These are phyloP conservation scores for Trypanosoma rangeli DNA, from an alignment of 208 protist genomes.

Conservation along the genomic window DNA sequence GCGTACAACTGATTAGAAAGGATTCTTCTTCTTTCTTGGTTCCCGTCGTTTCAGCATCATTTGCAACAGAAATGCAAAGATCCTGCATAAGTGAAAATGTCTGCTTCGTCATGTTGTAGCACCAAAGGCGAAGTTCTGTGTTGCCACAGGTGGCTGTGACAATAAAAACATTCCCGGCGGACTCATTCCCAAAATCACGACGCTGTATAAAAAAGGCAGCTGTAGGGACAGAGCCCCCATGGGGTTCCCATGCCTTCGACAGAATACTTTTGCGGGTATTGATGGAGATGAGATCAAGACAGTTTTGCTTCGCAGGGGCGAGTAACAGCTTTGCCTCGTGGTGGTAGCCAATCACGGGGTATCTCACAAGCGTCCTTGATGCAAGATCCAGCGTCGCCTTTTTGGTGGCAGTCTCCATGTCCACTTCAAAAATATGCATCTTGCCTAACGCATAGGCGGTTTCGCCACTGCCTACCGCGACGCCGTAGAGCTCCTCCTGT, in stretches of 20 bases:
- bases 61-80: constrained; percentile 55
- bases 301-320: constrained; percentile 65
- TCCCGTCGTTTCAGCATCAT: constrained; percentile 24
- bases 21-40: constrained; percentile 9
- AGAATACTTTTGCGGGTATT: constrained; percentile 61
- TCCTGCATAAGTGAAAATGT: constrained; percentile 85
- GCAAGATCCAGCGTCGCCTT: constrained; percentile 42
- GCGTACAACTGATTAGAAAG: constrained; percentile 78
- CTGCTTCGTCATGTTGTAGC: constrained; percentile 60
- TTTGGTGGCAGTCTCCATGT: constrained; percentile 47
- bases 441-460: constrained; percentile 63
- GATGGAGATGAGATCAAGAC: constrained; percentile 75
- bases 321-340: constrained; percentile 55
- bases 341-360: constrained; percentile 71
- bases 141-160: constrained; percentile 80
- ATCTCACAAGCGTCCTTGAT: constrained; percentile 59
- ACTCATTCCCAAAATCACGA: constrained; percentile 55
- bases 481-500: constrained; percentile 60
- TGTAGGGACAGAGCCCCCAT: constrained; percentile 65
- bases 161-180: constrained; percentile 51
- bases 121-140: constrained; percentile 84
- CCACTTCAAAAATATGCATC: constrained; percentile 63
- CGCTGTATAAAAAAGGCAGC: constrained; percentile 83
- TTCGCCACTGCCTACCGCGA: constrained; percentile 56
- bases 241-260: constrained; percentile 81